Percentiles rank a stretch among this genome's conserved stretches.
These are phyloP conservation scores for Ambrosia hybrid DNA, from an alignment of 140 eudicot species.

Conservation along the genomic window DNA sequence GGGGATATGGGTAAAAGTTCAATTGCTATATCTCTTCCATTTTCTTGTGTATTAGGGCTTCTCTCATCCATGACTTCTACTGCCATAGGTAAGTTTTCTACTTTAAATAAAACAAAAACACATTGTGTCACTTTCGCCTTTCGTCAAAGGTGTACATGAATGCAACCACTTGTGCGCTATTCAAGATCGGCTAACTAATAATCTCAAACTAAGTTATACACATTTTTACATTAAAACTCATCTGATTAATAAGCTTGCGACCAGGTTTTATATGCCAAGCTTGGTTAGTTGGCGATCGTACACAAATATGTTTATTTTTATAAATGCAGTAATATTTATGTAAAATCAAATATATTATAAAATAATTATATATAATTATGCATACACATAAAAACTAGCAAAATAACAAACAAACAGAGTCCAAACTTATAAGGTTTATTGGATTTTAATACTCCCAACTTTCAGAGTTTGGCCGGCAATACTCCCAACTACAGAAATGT, in stretches of 20 bases:
- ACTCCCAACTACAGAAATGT: too few species aligned
- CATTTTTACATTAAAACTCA: not conserved
- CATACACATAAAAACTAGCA: too few species aligned
- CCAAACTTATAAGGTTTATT: not conserved
- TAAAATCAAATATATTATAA: too few species aligned
- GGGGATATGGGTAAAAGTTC: slow-evolving; percentile 67
- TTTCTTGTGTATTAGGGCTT: slow-evolving; percentile 86
- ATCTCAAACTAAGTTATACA: not conserved
- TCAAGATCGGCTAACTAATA: not conserved
- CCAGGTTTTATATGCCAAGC: not conserved
- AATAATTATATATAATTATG: too few species aligned
- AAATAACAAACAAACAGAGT: too few species aligned
- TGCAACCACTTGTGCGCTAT: too few species aligned
- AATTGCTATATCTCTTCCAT: slow-evolving; percentile 84
- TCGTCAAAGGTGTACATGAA: not conserved
- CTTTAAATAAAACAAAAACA: not conserved
- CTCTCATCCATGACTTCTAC: slow-evolving; percentile 85
- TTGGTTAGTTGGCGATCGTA: not conserved
- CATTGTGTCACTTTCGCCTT: too few species aligned
- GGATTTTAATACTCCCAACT: too few species aligned
- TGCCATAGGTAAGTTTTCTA: slow-evolving; percentile 68
- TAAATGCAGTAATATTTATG: too few species aligned
- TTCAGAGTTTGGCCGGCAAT: too few species aligned
- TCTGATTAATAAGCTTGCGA: not conserved
- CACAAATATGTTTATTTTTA: not conserved